Base-by-base conservation (phyloP, 495 filamentous ascomycete species). In the Echria macrotheca region DNA sequence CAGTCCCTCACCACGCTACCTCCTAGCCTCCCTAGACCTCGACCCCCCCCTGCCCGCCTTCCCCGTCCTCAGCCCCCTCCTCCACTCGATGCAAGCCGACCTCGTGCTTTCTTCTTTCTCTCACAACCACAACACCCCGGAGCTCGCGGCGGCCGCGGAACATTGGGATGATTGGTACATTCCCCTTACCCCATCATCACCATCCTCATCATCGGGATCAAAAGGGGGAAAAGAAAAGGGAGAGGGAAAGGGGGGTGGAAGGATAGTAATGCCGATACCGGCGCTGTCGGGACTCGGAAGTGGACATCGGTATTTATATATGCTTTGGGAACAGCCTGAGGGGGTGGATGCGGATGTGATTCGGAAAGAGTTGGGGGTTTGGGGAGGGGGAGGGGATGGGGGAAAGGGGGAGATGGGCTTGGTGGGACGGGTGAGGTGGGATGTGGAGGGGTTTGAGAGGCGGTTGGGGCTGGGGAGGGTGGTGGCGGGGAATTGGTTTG, bases 241-340 rank as follows among this genome's bases (percentile, higher is more conserved):
- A 76, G 26, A 25, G 17, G 14, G 3, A 26, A 10, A 5, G 22
- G 6, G 10, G 10, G 26, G 10, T 22, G 26, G 23, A 66, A 69
- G 12, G 70, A 73, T 23, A 21, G 9, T 8, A n/a, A n/a, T n/a
- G n/a, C n/a, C n/a, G n/a, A n/a, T n/a, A n/a, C n/a, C 79, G 18
- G 69, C 57, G 17, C 78, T 78, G 10, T 79, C 79, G 10, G 68
- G 67, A 12, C 54, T 61, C 12, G 76, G 75, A 47, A 48, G 66
- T 3, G 75, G 77, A 0, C 78, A 82, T 57, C 75, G 79, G 6
- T 81, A 83, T 54, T 44, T 71, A 10, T 81, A 80, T 55, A 60
- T 82, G 55, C 54, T 82, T 21, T 82, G 76, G 54, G 74, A 79
- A 61, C 72, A 82, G 64, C 79, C 79, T 0, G 64, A 55, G 32